Evolutionary conservation across 164 flowering plant species (phyloP).

Genomic region (Amborella trichopoda): DNA sequence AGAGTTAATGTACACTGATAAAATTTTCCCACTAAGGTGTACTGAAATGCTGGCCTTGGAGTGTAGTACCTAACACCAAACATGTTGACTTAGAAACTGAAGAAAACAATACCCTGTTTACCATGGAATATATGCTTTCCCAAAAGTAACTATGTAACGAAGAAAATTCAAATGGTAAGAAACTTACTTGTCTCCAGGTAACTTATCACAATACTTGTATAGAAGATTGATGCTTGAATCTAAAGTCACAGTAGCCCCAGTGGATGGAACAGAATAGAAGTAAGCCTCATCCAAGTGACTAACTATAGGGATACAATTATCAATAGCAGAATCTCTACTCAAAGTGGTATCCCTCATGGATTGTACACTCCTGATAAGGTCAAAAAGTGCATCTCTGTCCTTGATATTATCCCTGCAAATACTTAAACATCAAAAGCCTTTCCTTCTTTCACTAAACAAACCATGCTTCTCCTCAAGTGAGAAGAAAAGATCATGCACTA

Average conservation of each 20-base stretch:
- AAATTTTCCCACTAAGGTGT: conserved; percentile 15
- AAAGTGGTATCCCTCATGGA: conserved; percentile 42
- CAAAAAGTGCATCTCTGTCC: conserved; percentile 48
- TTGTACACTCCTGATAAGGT: conserved; percentile 52
- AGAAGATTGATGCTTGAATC: conserved; percentile 62
- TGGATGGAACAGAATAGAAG: conserved; percentile 45
- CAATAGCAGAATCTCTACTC: conserved; percentile 47
- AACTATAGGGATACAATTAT: conserved; percentile 17
- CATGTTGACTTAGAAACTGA: too few species aligned
- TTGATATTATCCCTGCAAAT: conserved; percentile 58
- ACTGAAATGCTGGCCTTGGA: conserved; percentile 49
- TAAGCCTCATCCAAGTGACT: conserved; percentile 17
- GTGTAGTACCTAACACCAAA: conserved; percentile 30
- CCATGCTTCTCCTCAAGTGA: too few species aligned
- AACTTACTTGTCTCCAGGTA: conserved; percentile 62
- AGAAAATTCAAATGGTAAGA: too few species aligned
- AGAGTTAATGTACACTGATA: conserved; percentile 42
- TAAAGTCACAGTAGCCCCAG: conserved; percentile 62
- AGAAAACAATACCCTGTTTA: too few species aligned
- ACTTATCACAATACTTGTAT: conserved; percentile 56
- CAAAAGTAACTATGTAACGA: too few species aligned
- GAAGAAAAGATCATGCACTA: too few species aligned
- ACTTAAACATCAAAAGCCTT: background rate
- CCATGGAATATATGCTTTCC: too few species aligned
- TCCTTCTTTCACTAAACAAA: background rate